Conservation (phyloP, 1,284 basidiomycete species). For the Cutaneotrichosporon cutaneum region DNA sequence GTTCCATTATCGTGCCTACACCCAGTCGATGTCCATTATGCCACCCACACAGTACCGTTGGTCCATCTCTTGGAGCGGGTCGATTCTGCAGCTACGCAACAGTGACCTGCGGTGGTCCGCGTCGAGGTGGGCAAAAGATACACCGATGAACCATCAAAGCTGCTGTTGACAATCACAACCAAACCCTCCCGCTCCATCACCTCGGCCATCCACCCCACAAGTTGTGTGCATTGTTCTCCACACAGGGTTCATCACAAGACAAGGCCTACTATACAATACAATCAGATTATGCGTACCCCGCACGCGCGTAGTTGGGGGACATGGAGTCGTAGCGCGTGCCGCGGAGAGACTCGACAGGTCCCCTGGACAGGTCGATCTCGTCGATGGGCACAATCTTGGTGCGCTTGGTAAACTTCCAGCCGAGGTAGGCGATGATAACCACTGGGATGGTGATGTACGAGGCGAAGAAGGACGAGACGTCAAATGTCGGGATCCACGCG, state of each 20-base stretch:
- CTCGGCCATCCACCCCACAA: neutral
- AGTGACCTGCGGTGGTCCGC: too few species aligned
- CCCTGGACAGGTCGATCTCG: slow-evolving; percentile 70
- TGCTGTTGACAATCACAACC: too few species aligned
- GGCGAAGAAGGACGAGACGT: slow-evolving; percentile 25
- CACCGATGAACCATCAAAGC: too few species aligned
- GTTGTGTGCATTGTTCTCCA: neutral
- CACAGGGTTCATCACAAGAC: neutral
- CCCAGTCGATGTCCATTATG: too few species aligned
- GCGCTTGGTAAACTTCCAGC: slow-evolving; percentile 18
- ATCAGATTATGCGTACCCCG: neutral
- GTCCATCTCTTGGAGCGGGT: too few species aligned
- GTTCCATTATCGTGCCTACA: too few species aligned
- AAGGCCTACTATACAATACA: neutral
- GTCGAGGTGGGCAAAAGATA: too few species aligned
- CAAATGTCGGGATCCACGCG: slow-evolving; percentile 14
- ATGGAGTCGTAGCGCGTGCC: slow-evolving; percentile 21
- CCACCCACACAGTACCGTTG: too few species aligned
- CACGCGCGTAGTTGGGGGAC: neutral
- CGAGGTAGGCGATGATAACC: slow-evolving; percentile 17
- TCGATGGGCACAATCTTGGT: slow-evolving; percentile 45
- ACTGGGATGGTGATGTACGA: slow-evolving; percentile 30
- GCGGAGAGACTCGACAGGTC: slow-evolving; percentile 13
- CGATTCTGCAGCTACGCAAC: too few species aligned
- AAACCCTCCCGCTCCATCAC: too few species aligned